These are phyloP conservation scores for Candida verbasci DNA, from an alignment of 805 yeast genomes.

Conservation along the genomic window DNA sequence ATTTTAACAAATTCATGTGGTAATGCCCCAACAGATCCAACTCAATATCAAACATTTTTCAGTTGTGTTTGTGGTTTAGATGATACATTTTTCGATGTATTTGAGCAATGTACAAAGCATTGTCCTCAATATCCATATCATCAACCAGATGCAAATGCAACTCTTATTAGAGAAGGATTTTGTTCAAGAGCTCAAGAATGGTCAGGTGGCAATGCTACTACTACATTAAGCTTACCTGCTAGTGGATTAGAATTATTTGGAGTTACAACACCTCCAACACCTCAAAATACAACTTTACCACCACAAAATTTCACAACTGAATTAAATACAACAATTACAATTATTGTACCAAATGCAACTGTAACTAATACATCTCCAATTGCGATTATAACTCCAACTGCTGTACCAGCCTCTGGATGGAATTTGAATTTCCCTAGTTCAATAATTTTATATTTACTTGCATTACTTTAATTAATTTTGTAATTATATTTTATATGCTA, in stretches of 20 bases:
- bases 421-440: background rate
- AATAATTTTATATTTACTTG: background rate
- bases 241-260: slow-evolving; percentile 1
- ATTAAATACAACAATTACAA: background rate
- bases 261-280: background rate
- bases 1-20: slow-evolving; percentile 1
- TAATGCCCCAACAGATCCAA: background rate
- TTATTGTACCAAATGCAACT: background rate
- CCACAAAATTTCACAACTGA: background rate
- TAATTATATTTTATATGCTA: background rate
- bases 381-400: background rate
- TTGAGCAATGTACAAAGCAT: background rate
- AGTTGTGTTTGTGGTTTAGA: slow-evolving; percentile 1
- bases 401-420: background rate
- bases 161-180: background rate
- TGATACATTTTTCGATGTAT: background rate
- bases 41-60: background rate
- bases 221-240: background rate
- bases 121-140: slow-evolving; percentile 1
- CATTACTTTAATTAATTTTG: background rate
- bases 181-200: background rate
- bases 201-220: background rate
- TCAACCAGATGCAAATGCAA: background rate
- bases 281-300: background rate
- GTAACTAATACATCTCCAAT: slow-evolving; percentile 1